Percentiles rank a stretch among this genome's conserved stretches.
Conservation (phyloP, 345 rosid genomes). For the Sisymbrium irio region DNA sequence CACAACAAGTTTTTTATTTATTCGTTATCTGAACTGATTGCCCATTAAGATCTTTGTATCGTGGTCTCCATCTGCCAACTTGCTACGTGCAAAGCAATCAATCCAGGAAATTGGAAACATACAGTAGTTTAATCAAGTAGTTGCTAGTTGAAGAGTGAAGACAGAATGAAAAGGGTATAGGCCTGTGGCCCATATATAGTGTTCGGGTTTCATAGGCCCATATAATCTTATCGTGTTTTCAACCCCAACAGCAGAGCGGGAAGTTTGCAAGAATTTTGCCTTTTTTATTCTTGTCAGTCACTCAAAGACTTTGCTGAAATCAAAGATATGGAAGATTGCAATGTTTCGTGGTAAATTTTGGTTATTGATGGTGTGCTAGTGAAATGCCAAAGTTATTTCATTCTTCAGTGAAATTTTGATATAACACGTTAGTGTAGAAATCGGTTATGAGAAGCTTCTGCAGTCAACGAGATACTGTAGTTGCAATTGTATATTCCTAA, state of each 20-base stretch:
- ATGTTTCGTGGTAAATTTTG: too few relatives aligned
- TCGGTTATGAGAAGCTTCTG: too few relatives aligned
- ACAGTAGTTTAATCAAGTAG: neutral
- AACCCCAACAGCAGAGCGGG: neutral
- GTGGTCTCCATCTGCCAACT: conserved; percentile 21
- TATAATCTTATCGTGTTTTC: neutral
- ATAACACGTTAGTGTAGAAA: too few relatives aligned
- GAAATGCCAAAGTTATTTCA: too few relatives aligned
- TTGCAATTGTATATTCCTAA: too few relatives aligned
- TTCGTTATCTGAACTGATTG: neutral
- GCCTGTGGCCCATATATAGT: neutral
- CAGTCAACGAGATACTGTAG: too few relatives aligned
- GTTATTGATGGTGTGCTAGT: too few relatives aligned
- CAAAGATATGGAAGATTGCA: too few relatives aligned
- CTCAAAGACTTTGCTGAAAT: neutral
- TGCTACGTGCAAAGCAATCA: conserved; percentile 31
- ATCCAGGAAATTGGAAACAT: neutral
- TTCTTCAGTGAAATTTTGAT: too few relatives aligned
- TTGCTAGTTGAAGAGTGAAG: neutral
- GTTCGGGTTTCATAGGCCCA: neutral
- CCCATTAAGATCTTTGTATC: conserved; percentile 26
- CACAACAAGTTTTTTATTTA: neutral
- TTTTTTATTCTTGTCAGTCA: too few relatives aligned
- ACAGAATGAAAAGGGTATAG: neutral
- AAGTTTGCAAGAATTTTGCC: too few relatives aligned